These are phyloP conservation scores for Xylariaceae sp. DNA, from an alignment of 2,329 filamentous ascomycete genomes.

Conservation along the genomic window DNA sequence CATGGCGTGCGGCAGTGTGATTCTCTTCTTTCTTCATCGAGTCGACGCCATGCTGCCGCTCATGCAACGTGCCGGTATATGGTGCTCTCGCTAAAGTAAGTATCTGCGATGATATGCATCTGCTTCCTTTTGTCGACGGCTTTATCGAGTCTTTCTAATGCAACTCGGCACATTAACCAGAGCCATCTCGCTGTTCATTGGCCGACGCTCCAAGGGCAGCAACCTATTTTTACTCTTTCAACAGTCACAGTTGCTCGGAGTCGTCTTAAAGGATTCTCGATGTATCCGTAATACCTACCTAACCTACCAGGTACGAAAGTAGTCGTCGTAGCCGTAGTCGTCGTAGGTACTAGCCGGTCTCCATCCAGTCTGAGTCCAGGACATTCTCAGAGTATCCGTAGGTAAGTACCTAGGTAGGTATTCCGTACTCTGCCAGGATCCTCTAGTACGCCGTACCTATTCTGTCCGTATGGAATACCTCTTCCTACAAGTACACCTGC, in stretches of 20 bases:
- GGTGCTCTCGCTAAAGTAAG: slow-evolving; percentile 1
- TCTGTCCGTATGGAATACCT: neutral
- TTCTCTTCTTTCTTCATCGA: neutral
- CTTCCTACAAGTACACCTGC: no score
- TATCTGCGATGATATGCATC: slow-evolving; percentile 6
- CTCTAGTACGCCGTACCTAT: no score
- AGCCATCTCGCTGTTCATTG: neutral
- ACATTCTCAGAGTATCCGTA: no score
- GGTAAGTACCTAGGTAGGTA: neutral
- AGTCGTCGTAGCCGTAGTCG: no score
- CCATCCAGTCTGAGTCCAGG: no score
- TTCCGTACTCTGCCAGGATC: neutral
- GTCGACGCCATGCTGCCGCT: neutral
- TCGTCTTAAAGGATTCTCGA: neutral
- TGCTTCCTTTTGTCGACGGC: slow-evolving; percentile 10
- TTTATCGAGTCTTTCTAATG: slow-evolving; percentile 1
- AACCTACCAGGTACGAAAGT: no score
- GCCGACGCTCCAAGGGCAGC: neutral
- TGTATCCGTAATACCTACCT: neutral
- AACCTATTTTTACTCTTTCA: neutral
- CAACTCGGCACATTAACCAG: neutral
- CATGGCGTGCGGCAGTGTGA: neutral
- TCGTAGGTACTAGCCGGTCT: no score
- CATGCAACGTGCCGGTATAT: slow-evolving; percentile 1
- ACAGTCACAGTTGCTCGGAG: neutral